A percentile compares a stretch with the other conserved stretches of the same genome.
Evolutionary conservation across 1,284 basidiomycete species (phyloP).

Genomic region (Irpex rosettiformis): DNA sequence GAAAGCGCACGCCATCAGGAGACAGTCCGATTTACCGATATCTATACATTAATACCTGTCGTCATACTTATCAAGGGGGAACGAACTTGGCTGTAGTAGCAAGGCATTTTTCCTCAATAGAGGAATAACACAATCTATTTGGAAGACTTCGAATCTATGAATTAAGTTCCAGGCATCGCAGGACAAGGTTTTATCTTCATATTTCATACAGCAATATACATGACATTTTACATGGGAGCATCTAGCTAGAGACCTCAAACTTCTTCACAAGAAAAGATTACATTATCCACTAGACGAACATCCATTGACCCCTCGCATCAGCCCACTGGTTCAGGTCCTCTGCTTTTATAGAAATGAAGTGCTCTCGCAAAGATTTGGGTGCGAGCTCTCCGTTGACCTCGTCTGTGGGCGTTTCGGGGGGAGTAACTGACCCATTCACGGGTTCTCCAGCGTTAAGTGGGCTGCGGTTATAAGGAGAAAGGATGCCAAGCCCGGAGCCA

Average conservation of each 20-base stretch:
- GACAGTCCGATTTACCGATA: too few species aligned
- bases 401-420: constrained; percentile 42
- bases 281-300: too few species aligned
- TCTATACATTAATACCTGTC: too few species aligned
- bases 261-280: constrained; percentile 23
- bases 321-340: constrained; percentile 58
- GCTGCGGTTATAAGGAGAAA: constrained; percentile 55
- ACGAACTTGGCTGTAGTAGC: too few species aligned
- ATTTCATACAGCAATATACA: background rate
- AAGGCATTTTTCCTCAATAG: too few species aligned
- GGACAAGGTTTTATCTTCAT: too few species aligned
- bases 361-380: constrained; percentile 35
- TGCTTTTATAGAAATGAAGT: constrained; percentile 45
- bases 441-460: constrained; percentile 3
- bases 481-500: constrained; percentile 87
- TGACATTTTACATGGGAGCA: background rate
- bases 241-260: background rate
- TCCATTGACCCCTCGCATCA: constrained; percentile 55
- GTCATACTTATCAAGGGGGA: too few species aligned
- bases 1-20: too few species aligned
- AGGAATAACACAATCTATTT: too few species aligned
- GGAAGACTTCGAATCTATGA: too few species aligned
- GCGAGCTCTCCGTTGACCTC: constrained; percentile 16
- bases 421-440: constrained; percentile 40
- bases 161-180: too few species aligned